Conservation (phyloP, 2,329 filamentous ascomycete genomes). For the Ilyonectria robusta region DNA sequence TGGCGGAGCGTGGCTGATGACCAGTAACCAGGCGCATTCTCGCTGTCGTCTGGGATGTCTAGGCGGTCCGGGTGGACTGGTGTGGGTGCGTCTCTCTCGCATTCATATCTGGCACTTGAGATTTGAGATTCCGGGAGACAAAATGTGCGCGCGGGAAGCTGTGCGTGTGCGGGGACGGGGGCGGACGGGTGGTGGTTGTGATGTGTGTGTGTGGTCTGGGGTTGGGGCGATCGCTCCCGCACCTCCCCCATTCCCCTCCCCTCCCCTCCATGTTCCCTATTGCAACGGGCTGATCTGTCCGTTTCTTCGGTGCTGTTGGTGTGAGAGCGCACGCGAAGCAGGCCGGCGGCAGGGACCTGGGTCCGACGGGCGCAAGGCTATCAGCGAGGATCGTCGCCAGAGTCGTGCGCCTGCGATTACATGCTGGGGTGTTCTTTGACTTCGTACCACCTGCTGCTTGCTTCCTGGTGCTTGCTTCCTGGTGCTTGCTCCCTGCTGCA, state of each 20-base stretch:
- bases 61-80: neutral
- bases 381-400: neutral
- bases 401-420: neutral
- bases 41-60: neutral
- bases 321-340: slow-evolving; percentile 11
- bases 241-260: slow-evolving; percentile 44
- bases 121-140: slow-evolving; percentile 29
- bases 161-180: slow-evolving; percentile 37
- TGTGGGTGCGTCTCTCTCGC: slow-evolving; percentile 25
- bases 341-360: slow-evolving; percentile 28
- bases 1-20: slow-evolving; percentile 29
- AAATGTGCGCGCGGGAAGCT: slow-evolving; percentile 39
- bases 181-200: slow-evolving; percentile 23
- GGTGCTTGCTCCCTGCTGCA: too few relatives aligned
- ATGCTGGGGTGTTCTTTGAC: neutral
- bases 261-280: slow-evolving; percentile 9
- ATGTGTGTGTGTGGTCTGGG: slow-evolving; percentile 46
- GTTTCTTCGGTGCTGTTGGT: slow-evolving; percentile 8
- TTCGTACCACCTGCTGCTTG: neutral
- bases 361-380: slow-evolving; percentile 7
- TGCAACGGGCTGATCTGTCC: slow-evolving; percentile 20
- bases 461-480: too few relatives aligned
- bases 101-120: slow-evolving; percentile 9
- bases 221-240: slow-evolving; percentile 53
- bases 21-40: slow-evolving; percentile 25